Percentiles rank a stretch among this genome's conserved stretches.
Conservation (phyloP, 2,329 filamentous ascomycete species). For the Colletotrichum caudatum region DNA sequence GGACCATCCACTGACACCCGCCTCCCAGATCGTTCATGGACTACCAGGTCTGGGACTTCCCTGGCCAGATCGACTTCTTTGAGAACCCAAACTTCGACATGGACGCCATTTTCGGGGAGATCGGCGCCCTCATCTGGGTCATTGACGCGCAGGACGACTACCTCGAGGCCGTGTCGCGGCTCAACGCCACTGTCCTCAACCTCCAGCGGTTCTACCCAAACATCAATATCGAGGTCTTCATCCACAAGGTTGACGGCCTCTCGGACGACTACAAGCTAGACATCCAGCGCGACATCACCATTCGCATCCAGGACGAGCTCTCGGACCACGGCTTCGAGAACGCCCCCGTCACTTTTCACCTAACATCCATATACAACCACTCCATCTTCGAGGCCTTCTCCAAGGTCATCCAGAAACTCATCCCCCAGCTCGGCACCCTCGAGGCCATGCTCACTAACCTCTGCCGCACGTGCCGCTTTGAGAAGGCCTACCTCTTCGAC, state of each 20-base stretch:
- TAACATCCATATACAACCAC: slow-evolving; percentile 98
- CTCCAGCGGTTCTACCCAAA: slow-evolving; percentile 90
- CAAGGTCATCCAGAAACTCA: slow-evolving; percentile 98
- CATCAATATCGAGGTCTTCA: slow-evolving; percentile 98
- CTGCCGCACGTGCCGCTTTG: slow-evolving; percentile 92
- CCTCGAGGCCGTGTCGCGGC: slow-evolving; percentile 85
- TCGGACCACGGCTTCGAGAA: slow-evolving; percentile 94
- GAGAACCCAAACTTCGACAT: slow-evolving; percentile 91
- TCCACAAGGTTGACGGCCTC: slow-evolving; percentile 98
- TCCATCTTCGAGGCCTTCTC: slow-evolving; percentile 98
- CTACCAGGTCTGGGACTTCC: slow-evolving; percentile 98
- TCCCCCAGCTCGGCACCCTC: slow-evolving; percentile 91
- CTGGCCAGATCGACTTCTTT: slow-evolving; percentile 90
- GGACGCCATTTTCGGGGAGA: slow-evolving; percentile 92
- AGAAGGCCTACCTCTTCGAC: slow-evolving; percentile 98
- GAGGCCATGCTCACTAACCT: slow-evolving; percentile 95
- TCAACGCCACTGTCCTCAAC: slow-evolving; percentile 90
- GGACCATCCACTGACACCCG: slow-evolving; percentile 10
- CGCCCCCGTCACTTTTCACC: slow-evolving; percentile 92
- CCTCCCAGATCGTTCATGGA: slow-evolving; percentile 91
- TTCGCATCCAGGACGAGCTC: slow-evolving; percentile 95
- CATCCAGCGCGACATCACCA: slow-evolving; percentile 95
- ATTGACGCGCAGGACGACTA: slow-evolving; percentile 99
- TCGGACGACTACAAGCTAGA: slow-evolving; percentile 97
- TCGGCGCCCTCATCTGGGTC: slow-evolving; percentile 96